Evolutionary conservation across 208 protist genomes (phyloP), one percentile per base, ranked within the genome.

Genomic region (Acanthamoeba castellanii): DNA sequence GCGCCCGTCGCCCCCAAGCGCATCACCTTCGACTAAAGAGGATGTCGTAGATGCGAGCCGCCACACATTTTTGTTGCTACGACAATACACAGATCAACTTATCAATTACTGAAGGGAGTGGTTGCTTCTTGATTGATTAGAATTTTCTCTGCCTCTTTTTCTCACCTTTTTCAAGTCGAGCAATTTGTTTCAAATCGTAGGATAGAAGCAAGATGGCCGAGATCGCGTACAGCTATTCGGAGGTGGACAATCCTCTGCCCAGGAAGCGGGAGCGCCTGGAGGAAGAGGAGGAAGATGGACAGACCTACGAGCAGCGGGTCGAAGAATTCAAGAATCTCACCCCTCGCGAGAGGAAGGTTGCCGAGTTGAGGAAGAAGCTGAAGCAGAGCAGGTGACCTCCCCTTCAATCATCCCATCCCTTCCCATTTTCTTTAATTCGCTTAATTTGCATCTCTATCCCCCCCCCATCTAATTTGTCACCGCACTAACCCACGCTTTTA

Each of bases 21-120:
- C 13, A 94, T 94, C 64, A 87, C 76, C 76, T 94, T 94, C 59
- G 76, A 94, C 76, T 94, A 66, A 34, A 14, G 14, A 42, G 37
- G 37, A 42, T 57, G 52, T 18, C 52, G 55, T 11, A 47, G 45
- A 47, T 47, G 45, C 45, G 45, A 47, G 45, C 45, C 45, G 4
- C 45, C 45, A 47, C 45, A 47, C n/a, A 47, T 47, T 47, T 47
- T 47, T 47, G 45, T 3, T 47, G 45, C 45, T 47, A 13, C 45
- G 45, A 47, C 45, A 47, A 47, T 47, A 47, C 45, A 42, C n/a
- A n/a, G n/a, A n/a, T n/a, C n/a, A n/a, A n/a, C n/a, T n/a, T n/a
- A n/a, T n/a, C n/a, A n/a, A n/a, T n/a, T n/a, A n/a, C n/a, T n/a
- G n/a, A n/a, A n/a, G n/a, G n/a, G n/a, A n/a, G n/a, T n/a, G n/a